Evolutionary conservation across 345 rosid species (phyloP), one percentile per base, ranked within the genome.

Genomic region (Turnera subulata): DNA sequence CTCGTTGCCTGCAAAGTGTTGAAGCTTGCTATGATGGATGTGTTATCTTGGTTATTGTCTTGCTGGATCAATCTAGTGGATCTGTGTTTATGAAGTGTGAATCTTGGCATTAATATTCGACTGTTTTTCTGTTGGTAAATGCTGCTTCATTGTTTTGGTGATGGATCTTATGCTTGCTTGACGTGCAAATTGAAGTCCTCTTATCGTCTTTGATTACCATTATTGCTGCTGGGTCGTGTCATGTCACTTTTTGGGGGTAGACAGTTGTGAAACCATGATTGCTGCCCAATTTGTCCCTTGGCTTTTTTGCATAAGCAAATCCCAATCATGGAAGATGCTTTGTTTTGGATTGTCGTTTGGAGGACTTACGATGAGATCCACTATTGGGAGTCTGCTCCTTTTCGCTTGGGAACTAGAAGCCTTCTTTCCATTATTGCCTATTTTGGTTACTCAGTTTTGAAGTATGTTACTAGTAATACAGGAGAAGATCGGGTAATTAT

Each of bases 91-190:
- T 67, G 55, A 62, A 61, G 78, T 70, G 77, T 48, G 53, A 72
- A 72, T 68, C 68, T 64, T 76, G 77, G 76, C 73, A 66, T 53
- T 22, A 56, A 73, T 55, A 55, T 65, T 65, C 65, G 20, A 69
- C 64, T 69, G 49, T 70, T 64, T 77, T 23, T 74, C 59, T 72
- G 78, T 72, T 66, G 78, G 62, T 68, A 59, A 70, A 64, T 73
- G 82, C 71, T 73, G 56, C 66, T 74, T 76, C 60, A 65, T 59
- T 72, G 65, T 72, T 73, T 64, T 61, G 75, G 55, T 55, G 75
- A 73, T 70, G 71, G 66, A 67, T 66, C 60, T 63, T 75, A 64
- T 78, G 81, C 76, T 78, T 76, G 69, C 73, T 68, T 71, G 73
- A 66, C 71, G 71, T 78, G 71, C 67, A 40, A 69, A 57, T 66